Conservation (phyloP, 2,329 filamentous ascomycete species). For the Monosporascus sp. region DNA sequence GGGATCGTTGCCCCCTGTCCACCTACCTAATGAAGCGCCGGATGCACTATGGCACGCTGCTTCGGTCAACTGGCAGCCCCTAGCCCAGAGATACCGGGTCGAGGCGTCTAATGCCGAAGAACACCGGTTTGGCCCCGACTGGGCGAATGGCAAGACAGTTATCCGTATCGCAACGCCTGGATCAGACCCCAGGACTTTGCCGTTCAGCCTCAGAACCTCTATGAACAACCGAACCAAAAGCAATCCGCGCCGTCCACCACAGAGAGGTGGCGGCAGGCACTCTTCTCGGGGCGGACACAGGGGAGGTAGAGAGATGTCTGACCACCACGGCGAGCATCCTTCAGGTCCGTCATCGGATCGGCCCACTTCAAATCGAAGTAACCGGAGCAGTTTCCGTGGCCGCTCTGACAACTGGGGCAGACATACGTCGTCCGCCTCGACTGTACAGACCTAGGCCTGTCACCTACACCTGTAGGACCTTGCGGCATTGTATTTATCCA, state of each 20-base stretch:
- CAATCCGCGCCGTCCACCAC: slow-evolving; percentile 16
- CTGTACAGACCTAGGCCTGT: slow-evolving; percentile 9
- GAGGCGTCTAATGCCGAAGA: slow-evolving; percentile 42
- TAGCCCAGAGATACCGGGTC: slow-evolving; percentile 47
- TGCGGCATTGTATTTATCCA: background rate
- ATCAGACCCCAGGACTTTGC: slow-evolving; percentile 33
- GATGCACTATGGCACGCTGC: slow-evolving; percentile 60
- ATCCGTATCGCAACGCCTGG: slow-evolving; percentile 41
- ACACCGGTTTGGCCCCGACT: slow-evolving; percentile 34
- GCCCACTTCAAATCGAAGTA: slow-evolving; percentile 9
- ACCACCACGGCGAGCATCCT: slow-evolving; percentile 10
- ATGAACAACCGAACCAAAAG: slow-evolving; percentile 16
- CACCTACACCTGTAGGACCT: background rate
- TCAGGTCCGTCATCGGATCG: slow-evolving; percentile 4
- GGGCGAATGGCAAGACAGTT: slow-evolving; percentile 32
- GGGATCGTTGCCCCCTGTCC: slow-evolving; percentile 68
- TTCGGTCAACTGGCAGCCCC: slow-evolving; percentile 46
- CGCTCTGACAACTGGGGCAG: slow-evolving; percentile 13
- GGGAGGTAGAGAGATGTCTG: slow-evolving; percentile 12
- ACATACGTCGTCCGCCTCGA: slow-evolving; percentile 7
- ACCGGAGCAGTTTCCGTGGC: slow-evolving; percentile 9
- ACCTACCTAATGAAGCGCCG: slow-evolving; percentile 59
- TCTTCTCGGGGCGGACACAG: slow-evolving; percentile 14
- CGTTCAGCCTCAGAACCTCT: slow-evolving; percentile 4
- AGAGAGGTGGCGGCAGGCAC: slow-evolving; percentile 12